Evolutionary conservation across 805 yeast species (phyloP), one percentile per base, ranked within the genome.

Genomic region (Blastobotrys terrestris): DNA sequence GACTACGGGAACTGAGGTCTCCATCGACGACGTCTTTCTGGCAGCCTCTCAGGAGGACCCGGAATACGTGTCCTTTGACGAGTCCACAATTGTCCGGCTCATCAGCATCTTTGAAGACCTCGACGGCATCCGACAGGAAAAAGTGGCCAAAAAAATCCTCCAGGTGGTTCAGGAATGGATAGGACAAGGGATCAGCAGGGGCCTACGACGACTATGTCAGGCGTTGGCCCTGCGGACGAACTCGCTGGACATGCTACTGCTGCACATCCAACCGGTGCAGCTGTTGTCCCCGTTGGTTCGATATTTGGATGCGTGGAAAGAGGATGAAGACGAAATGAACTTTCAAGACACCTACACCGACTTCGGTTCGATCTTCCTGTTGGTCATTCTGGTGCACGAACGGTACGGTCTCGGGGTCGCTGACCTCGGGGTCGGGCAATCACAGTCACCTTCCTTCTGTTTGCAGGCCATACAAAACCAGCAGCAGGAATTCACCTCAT

Each of bases 321-420:
- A 65, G 3, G 82, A 77, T 45, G 84, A 79, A 39, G 81, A 77
- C 50, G 85, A 80, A 50, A 73, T 74, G 53, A 77, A 79, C 58
- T 79, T 77, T 56, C 89, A 84, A 64, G 94, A 85, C 39, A 67
- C 74, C 13, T 86, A 83, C 61, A 72, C 87, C 1, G 82, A 86
- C 41, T 83, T 84, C 64, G 90, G 95, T 0, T 73, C 80, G 46
- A 70, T 83, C 1, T 60, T 85, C 21, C 63, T 83, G 40, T 70
- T 83, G 42, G 58, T 81, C 6, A 59, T 72, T 1, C 61, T 71
- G 15, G 60, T 75, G n/a, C 67, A 66, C 5, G 67, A 69, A 47
- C 69, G 76, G 40, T 78, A 71, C 56, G 67, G 68, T 31, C 61
- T 72, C 31, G 58, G 67, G 14, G 53, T 71, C 39, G 22, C 11